phyloP scores from a whole-genome alignment of 108 stramenopile species.

The Pseudonitzschia delicatissima region DNA sequence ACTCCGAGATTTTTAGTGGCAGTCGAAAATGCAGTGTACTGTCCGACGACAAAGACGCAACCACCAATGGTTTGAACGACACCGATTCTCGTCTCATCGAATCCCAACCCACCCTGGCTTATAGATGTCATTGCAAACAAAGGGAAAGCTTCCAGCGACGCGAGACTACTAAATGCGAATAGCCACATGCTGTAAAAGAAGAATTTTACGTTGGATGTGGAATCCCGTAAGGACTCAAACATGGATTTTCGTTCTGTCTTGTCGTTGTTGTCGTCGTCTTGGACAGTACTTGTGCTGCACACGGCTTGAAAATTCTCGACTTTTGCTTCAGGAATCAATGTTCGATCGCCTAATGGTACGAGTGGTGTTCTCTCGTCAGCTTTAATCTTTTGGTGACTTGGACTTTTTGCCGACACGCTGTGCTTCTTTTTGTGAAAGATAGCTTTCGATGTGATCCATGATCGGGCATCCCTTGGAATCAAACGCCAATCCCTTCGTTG shows the following conservation, averaged over 20 bases:
- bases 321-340: too few species aligned
- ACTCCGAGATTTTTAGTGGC: conserved; percentile 46
- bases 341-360: not conserved
- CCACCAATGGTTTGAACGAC: conserved; percentile 51
- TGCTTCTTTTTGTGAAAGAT: not conserved
- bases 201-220: conserved; percentile 33
- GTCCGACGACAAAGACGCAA: conserved; percentile 46
- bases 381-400: too few species aligned
- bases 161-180: conserved; percentile 39
- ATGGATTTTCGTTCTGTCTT: not conserved
- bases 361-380: not conserved
- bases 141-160: conserved; percentile 60
- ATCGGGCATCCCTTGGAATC: not conserved
- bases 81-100: conserved; percentile 61
- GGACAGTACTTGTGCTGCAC: not conserved
- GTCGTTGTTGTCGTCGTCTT: not conserved
- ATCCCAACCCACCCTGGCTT: conserved; percentile 38
- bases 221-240: not conserved
- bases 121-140: conserved; percentile 63
- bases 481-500: conserved; percentile 12
- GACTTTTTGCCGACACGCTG: not conserved
- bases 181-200: conserved; percentile 61
- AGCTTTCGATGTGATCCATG: not conserved
- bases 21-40: conserved; percentile 42
- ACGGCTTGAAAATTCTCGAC: too few species aligned